Percentiles rank a stretch among this genome's conserved stretches.
These are phyloP conservation scores for Leccinum fibrillosum DNA, from an alignment of 768 basidiomycete species.

Conservation along the genomic window DNA sequence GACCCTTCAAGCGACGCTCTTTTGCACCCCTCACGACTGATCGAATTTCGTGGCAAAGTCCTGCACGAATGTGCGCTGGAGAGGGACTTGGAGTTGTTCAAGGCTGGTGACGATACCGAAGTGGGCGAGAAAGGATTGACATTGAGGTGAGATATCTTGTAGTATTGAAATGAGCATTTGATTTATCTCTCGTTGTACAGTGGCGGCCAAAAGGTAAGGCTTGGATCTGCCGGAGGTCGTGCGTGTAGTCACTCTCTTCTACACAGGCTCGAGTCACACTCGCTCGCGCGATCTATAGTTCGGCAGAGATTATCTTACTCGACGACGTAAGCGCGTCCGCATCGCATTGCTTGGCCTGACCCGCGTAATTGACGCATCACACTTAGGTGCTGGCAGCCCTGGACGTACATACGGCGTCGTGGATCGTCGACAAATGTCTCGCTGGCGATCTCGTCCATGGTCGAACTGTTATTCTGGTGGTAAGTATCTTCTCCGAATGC, in stretches of 20 bases:
- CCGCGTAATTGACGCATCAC: background rate
- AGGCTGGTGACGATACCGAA: background rate
- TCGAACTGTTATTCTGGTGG: slow-evolving; percentile 5
- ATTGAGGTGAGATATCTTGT: background rate
- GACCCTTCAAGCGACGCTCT: background rate
- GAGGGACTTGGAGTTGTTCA: background rate
- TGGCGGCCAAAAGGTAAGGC: slow-evolving; percentile 1
- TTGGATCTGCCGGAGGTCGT: too few relatives aligned
- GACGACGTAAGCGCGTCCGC: too few relatives aligned
- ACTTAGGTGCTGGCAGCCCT: background rate
- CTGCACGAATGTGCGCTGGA: slow-evolving; percentile 1
- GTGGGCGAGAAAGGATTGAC: slow-evolving; percentile 2
- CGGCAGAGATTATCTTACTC: background rate
- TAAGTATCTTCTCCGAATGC: background rate
- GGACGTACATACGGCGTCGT: slow-evolving; percentile 1
- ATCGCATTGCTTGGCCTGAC: background rate
- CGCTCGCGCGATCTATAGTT: slow-evolving; percentile 1
- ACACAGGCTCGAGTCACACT: slow-evolving; percentile 1
- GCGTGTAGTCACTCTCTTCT: background rate
- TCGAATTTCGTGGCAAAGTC: background rate
- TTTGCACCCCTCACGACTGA: background rate
- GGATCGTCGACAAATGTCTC: slow-evolving; percentile 1
- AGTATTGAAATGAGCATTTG: background rate
- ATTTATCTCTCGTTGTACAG: background rate
- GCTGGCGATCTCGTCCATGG: background rate